Conservation (phyloP, 495 filamentous ascomycete genomes). For the Sphaerosporella brunnea region DNA sequence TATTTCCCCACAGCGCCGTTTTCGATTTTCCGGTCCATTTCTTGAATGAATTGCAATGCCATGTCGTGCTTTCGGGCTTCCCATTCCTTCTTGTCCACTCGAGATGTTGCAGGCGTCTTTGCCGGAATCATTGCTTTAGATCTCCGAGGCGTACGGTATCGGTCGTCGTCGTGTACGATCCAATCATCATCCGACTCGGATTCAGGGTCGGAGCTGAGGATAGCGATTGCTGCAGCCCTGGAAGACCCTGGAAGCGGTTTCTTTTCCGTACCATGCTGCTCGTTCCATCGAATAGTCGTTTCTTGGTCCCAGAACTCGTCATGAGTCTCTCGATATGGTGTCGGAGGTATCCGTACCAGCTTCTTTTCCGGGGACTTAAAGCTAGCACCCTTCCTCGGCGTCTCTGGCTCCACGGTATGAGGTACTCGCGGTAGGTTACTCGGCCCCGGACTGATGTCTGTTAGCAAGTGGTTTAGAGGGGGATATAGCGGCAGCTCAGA, state of each 20-base stretch:
- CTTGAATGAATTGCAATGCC: slow-evolving; percentile 48
- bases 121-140: slow-evolving; percentile 12
- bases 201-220: background rate
- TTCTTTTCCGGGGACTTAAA: slow-evolving; percentile 25
- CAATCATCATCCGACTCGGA: background rate
- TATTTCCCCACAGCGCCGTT: slow-evolving; percentile 42
- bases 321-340: slow-evolving; percentile 38
- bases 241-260: slow-evolving; percentile 30
- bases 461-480: too few species aligned
- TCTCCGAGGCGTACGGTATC: slow-evolving; percentile 11
- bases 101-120: slow-evolving; percentile 30
- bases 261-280: slow-evolving; percentile 51
- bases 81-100: slow-evolving; percentile 45
- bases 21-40: slow-evolving; percentile 54
- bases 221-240: slow-evolving; percentile 10
- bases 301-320: slow-evolving; percentile 72
- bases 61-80: slow-evolving; percentile 45
- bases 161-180: slow-evolving; percentile 6
- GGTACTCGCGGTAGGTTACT: too few species aligned
- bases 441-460: too few species aligned
- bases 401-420: too few species aligned
- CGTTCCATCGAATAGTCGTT: slow-evolving; percentile 63
- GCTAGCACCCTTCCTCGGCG: too few species aligned
- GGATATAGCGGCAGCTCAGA: too few species aligned
- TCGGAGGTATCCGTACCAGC: slow-evolving; percentile 18